These are phyloP conservation scores for Phytophthora citrophthora DNA, from an alignment of 352 stramenopile genomes.

Conservation along the genomic window DNA sequence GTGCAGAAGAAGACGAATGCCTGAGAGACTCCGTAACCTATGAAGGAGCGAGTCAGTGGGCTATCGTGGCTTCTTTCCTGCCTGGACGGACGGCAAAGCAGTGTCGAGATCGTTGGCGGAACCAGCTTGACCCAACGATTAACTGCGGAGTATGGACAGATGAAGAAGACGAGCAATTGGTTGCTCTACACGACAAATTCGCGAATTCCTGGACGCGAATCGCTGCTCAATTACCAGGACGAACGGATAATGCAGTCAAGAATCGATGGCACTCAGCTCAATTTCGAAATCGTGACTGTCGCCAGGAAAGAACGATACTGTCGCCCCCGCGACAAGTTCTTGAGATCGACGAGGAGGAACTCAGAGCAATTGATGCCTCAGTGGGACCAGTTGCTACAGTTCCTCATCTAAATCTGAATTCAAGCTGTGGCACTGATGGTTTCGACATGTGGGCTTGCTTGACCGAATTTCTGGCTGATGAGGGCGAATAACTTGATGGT, in stretches of 20 bases:
- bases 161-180: constrained; percentile 44
- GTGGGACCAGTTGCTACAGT: too few relatives aligned
- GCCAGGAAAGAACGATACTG: neutral
- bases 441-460: neutral
- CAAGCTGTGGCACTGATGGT: neutral
- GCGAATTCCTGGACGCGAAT: constrained; percentile 63
- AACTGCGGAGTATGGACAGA: constrained; percentile 42
- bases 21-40: constrained; percentile 44
- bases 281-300: neutral
- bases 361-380: too few relatives aligned
- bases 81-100: constrained; percentile 71
- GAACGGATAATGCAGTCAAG: constrained; percentile 63
- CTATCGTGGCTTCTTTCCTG: constrained; percentile 64
- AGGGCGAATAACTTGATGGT: too few relatives aligned
- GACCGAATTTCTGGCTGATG: neutral
- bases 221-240: constrained; percentile 44
- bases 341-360: too few relatives aligned
- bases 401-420: too few relatives aligned
- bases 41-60: constrained; percentile 60
- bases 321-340: too few relatives aligned
- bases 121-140: constrained; percentile 50
- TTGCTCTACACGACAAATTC: constrained; percentile 33
- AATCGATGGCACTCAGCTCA: constrained; percentile 53
- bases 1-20: constrained; percentile 45
- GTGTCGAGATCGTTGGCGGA: constrained; percentile 63